Percentiles rank a stretch among this genome's conserved stretches.
phyloP scores from a whole-genome alignment of 2,329 filamentous ascomycete species.

The Trichoderma endophyticum region DNA sequence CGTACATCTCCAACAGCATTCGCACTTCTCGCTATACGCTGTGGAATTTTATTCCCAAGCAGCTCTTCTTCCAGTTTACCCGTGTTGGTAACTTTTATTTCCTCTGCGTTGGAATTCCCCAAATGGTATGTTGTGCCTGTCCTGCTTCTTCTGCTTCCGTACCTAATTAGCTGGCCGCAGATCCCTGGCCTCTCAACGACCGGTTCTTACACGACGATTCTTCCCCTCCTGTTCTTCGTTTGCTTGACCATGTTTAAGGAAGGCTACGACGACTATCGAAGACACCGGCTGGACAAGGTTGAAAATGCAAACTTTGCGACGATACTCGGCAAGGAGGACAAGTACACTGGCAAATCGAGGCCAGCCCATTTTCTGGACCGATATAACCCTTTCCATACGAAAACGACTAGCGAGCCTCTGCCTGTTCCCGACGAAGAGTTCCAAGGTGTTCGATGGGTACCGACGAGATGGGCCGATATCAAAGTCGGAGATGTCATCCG shows the following conservation, averaged over 20 bases:
- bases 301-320: slow-evolving; percentile 63
- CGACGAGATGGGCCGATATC: slow-evolving; percentile 44
- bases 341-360: slow-evolving; percentile 30
- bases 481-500: slow-evolving; percentile 50
- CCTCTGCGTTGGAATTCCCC: slow-evolving; percentile 76
- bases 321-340: slow-evolving; percentile 41
- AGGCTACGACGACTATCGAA: slow-evolving; percentile 79
- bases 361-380: slow-evolving; percentile 25
- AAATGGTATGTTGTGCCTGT: slow-evolving; percentile 49
- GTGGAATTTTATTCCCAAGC: slow-evolving; percentile 81
- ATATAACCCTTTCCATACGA: slow-evolving; percentile 35
- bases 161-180: slow-evolving; percentile 45
- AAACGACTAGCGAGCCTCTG: slow-evolving; percentile 29
- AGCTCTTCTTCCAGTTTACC: slow-evolving; percentile 81
- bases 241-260: slow-evolving; percentile 79
- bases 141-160: background rate
- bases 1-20: slow-evolving; percentile 61
- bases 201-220: slow-evolving; percentile 69
- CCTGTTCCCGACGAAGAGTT: slow-evolving; percentile 58
- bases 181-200: slow-evolving; percentile 73
- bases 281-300: slow-evolving; percentile 75
- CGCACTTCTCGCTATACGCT: slow-evolving; percentile 79
- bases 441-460: slow-evolving; percentile 51
- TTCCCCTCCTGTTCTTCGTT: slow-evolving; percentile 74
- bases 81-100: slow-evolving; percentile 88